Percentiles rank a stretch among this genome's conserved stretches.
These are phyloP conservation scores for Tolypocladium album DNA, from an alignment of 2,329 filamentous ascomycete species.

Conservation along the genomic window DNA sequence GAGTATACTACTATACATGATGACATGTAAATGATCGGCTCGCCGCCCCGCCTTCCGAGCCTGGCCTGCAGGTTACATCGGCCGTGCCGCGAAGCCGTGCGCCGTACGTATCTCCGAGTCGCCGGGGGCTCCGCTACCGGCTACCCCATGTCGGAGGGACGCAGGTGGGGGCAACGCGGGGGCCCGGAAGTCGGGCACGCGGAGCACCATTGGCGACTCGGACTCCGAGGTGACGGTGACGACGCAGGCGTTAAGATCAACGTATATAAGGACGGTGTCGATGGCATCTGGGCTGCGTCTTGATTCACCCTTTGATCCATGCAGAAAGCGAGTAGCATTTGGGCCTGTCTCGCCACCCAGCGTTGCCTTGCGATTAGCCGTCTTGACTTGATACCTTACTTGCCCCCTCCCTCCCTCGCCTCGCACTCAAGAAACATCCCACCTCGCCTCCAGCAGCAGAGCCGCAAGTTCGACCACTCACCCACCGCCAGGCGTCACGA, in stretches of 20 bases:
- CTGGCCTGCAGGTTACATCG: too few species aligned
- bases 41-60: too few species aligned
- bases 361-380: not conserved
- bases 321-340: not conserved
- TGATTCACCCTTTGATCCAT: not conserved
- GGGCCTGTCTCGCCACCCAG: not conserved
- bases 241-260: not conserved
- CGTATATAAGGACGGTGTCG: not conserved
- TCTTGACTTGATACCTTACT: too few species aligned
- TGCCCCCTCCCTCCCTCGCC: not conserved
- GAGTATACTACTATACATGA: too few species aligned
- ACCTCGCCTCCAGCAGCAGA: not conserved
- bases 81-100: not conserved
- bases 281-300: not conserved
- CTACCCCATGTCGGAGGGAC: not conserved
- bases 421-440: not conserved
- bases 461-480: not conserved
- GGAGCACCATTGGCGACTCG: not conserved
- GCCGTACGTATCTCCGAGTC: not conserved
- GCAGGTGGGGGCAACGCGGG: not conserved
- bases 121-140: not conserved
- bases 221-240: not conserved
- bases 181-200: not conserved
- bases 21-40: too few species aligned
- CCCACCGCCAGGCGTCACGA: slow-evolving; percentile 6